Base-by-base conservation (phyloP, 768 basidiomycete species). In the Nevesoporus exiguus region DNA sequence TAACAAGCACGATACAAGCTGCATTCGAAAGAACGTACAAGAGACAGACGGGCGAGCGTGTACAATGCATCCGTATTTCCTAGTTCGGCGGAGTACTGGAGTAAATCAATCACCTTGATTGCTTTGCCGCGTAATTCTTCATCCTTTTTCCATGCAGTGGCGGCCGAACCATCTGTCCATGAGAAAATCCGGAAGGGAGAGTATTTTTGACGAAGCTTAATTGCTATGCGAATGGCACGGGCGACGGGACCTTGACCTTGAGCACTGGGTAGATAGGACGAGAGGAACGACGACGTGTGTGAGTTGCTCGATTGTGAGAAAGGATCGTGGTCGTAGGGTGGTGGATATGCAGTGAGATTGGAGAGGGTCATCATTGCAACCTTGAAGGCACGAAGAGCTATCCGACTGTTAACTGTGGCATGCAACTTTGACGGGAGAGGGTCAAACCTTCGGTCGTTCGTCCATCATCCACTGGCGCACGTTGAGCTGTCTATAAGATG, bases 201-300 rank as follows among this genome's bases (percentile, higher is more conserved):
- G n/a, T 75, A 66, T 47, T 86, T 79, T 51, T 85, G 80, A 51
- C 84, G 80, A 27, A 93, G 71, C 63, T 84, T 87, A 60, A 83
- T 68, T 3, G 74, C 71, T 68, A 91, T 87, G 30, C 90, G 85
- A 44, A 89, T 64, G 5, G 80, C 76, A 58, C 81, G 86, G 25
- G 84, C 86, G 31, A 92, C 66, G 7, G 90, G 90, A 4, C 88
- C 89, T 67, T 87, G 86, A 2, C 86, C 88, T 65, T 90, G 88
- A 21, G 81, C 71, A 60, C 79, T 87, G 0, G 90, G 89, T 13
- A 90, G 72, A 49, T 90, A 76, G 0, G 82, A 78, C 3, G 84
- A 82, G 17, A 90, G 70, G 33, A 88, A 71, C 14, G 84, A 85
- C 17, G 69, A 64, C 34, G 70, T 66, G 24, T 76, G 72, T 10